These are phyloP conservation scores for Echinochloa phyllopogon DNA, from an alignment of 176 grass and related monocot genomes.

Conservation along the genomic window DNA sequence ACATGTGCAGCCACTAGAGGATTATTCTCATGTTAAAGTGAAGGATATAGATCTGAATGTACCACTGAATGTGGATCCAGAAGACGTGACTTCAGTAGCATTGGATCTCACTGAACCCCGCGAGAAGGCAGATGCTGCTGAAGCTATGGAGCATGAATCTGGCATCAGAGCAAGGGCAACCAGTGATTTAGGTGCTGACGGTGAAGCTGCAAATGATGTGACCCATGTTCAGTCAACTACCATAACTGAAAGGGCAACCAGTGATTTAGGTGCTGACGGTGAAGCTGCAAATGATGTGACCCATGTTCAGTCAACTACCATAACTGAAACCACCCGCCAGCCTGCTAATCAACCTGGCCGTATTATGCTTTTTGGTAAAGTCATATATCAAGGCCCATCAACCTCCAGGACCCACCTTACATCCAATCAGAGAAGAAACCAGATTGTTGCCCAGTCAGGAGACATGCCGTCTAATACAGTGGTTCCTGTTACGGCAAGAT, in stretches of 20 bases:
- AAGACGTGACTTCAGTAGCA: no score
- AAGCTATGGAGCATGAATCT: conserved; percentile 17
- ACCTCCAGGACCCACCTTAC: conserved; percentile 31
- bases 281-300: conserved; percentile 26
- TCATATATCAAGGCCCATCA: conserved; percentile 36
- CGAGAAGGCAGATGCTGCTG: neutral
- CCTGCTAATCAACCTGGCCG: conserved; percentile 28
- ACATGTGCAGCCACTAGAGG: neutral
- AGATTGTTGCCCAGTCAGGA: neutral
- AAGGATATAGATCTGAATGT: conserved; percentile 39
- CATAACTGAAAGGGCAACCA: conserved; percentile 1
- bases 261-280: conserved; percentile 30
- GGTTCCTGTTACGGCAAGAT: neutral
- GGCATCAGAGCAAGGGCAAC: conserved; percentile 20
- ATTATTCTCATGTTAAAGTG: conserved; percentile 11
- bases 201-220: conserved; percentile 20
- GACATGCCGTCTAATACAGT: neutral
- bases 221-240: conserved; percentile 4
- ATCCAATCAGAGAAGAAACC: conserved; percentile 20
- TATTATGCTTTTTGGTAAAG: conserved; percentile 60
- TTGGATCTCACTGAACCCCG: neutral
- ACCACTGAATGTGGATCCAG: neutral
- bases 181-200: conserved; percentile 30
- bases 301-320: neutral
- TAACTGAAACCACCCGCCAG: conserved; percentile 9